phyloP scores from a whole-genome alignment of 495 filamentous ascomycete genomes.

The Geoglossum glabrum region DNA sequence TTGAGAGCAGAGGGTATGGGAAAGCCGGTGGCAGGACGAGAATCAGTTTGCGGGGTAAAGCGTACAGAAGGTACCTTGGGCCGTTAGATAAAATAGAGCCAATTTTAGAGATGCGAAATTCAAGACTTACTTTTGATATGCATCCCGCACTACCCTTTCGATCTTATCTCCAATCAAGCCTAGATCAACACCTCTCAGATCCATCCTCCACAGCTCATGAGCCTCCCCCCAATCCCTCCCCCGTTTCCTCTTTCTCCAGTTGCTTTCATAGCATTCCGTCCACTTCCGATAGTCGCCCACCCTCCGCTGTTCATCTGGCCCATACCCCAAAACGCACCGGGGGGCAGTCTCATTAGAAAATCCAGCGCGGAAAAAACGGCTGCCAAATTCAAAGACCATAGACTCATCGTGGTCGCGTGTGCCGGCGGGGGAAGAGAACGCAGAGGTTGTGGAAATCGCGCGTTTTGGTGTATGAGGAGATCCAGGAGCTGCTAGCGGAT shows the following conservation, averaged over 20 bases:
- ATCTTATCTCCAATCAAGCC: slow-evolving; percentile 74
- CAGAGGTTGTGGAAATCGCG: slow-evolving; percentile 26
- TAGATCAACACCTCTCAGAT: slow-evolving; percentile 50
- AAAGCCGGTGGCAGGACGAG: slow-evolving; percentile 58
- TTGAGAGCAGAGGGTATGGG: slow-evolving; percentile 59
- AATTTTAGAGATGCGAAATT: background rate
- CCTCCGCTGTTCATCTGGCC: slow-evolving; percentile 52
- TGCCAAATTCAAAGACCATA: slow-evolving; percentile 65
- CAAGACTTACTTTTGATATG: slow-evolving; percentile 47
- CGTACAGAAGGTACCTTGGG: slow-evolving; percentile 45
- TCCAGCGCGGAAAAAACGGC: slow-evolving; percentile 59
- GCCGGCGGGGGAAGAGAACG: slow-evolving; percentile 49
- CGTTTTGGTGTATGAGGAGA: slow-evolving; percentile 40
- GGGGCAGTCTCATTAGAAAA: slow-evolving; percentile 67
- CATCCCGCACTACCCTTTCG: slow-evolving; percentile 62
- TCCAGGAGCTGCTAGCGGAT: background rate
- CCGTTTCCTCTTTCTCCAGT: slow-evolving; percentile 22
- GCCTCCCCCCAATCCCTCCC: slow-evolving; percentile 43
- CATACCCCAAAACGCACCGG: slow-evolving; percentile 48
- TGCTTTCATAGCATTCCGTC: slow-evolving; percentile 31
- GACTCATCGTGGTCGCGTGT: slow-evolving; percentile 69
- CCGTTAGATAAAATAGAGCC: background rate
- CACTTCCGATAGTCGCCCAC: slow-evolving; percentile 66
- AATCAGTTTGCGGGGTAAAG: slow-evolving; percentile 45
- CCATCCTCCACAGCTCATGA: slow-evolving; percentile 65